Evolutionary conservation across 495 filamentous ascomycete species (phyloP).

Genomic region (Annulohypoxylon stygium): DNA sequence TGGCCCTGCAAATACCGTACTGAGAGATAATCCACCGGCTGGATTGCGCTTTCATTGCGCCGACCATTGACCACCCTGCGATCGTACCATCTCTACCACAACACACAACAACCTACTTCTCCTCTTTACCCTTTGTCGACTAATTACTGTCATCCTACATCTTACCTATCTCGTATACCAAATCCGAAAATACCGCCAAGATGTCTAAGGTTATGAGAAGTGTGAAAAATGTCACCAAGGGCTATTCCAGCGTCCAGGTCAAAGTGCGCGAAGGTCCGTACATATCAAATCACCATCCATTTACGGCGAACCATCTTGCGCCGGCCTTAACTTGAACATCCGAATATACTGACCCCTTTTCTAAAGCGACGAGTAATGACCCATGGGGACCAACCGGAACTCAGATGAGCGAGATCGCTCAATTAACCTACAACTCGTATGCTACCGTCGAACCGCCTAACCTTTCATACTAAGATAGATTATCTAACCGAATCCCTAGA

Average conservation of each 20-base stretch:
- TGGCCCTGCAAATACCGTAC: conserved; percentile 6
- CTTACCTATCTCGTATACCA: conserved; percentile 3
- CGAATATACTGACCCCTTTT: conserved; percentile 44
- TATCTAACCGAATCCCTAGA: conserved; percentile 59
- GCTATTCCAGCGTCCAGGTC: conserved; percentile 96
- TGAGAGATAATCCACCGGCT: conserved; percentile 47
- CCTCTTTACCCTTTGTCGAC: conserved; percentile 11
- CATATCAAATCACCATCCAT: conserved; percentile 16
- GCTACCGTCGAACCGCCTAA: conserved; percentile 46
- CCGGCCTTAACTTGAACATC: not conserved
- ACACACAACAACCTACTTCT: conserved; percentile 13
- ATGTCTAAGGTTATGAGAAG: conserved; percentile 99
- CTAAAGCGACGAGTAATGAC: conserved; percentile 95
- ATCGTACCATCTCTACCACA: conserved; percentile 39
- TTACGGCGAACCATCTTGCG: conserved; percentile 8
- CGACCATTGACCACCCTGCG: conserved; percentile 37
- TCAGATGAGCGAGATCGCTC: conserved; percentile 98
- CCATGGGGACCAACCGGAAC: conserved; percentile 98
- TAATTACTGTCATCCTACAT: conserved; percentile 17
- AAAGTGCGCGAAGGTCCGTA: conserved; percentile 98
- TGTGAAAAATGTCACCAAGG: conserved; percentile 99
- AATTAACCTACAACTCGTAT: conserved; percentile 96
- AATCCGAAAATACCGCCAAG: conserved; percentile 51
- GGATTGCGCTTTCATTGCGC: conserved; percentile 49
- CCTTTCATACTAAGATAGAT: not conserved